Evolutionary conservation across 192 early-diverging fungal genomes (phyloP), one percentile per base, ranked within the genome.

Genomic region (Dissophora globulifera): DNA sequence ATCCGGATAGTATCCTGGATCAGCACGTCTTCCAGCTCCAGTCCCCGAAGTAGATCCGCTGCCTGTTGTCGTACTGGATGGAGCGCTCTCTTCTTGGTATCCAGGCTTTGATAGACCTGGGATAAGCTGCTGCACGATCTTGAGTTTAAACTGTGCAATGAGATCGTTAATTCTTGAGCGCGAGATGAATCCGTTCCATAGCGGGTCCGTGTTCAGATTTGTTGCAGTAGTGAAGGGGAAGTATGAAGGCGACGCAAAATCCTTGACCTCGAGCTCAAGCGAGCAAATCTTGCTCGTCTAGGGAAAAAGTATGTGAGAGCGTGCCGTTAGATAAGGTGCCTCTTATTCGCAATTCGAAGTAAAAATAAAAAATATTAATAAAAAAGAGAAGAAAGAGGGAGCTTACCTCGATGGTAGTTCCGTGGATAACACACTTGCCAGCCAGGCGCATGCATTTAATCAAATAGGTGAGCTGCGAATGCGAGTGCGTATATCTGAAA

Each of bases 61-160:
- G 20, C 42, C 52, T 22, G 48, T 43, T 26, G 30, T 26, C 2
- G 40, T 61, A 11, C 35, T 31, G 12, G 50, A 22, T 27, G 54
- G 10, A 30, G 53, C 30, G 16, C 60, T 43, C 30, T 72, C 70
- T 46, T 88, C 87, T 65, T 90, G 84, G 55, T 92, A 92, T 8
- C 92, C 92, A 0, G 86, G 85, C 74, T 93, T 93, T 55, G 86
- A 80, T 13, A 92, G 47, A 10, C 86, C 87, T 20, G 90, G 91
- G 35, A 90, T 89, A 38, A 93, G 79, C 22, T 78, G 62, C 49
- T 92, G 89, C 1, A 93, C 59, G 35, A 93, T 85, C 42, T 83
- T 81, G 47, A 85, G 79, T 50, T 91, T 90, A 75, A 88, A 89
- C 30, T 80, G 62, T 19, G 49, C 79, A 26, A 93, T 70, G 16